Percentiles rank a stretch among this genome's conserved stretches.
These are phyloP conservation scores for Fraxinus quadrangulata DNA, from an alignment of 257 asterid genomes.

Conservation along the genomic window DNA sequence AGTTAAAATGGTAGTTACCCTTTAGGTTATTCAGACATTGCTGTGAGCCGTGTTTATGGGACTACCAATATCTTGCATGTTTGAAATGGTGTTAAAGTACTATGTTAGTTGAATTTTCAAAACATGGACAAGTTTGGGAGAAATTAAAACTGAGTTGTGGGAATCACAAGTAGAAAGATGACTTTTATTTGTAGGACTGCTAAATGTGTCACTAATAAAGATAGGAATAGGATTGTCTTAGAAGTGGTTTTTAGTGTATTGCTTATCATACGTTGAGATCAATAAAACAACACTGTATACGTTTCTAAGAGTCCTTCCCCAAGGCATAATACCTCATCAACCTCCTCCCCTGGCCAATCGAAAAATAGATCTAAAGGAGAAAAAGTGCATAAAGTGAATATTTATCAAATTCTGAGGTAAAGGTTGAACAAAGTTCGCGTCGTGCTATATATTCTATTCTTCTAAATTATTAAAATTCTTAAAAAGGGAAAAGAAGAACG, in stretches of 20 bases:
- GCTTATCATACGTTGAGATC: not conserved
- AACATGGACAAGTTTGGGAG: not conserved
- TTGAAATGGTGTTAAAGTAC: not conserved
- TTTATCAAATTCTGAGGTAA: not conserved
- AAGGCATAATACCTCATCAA: not conserved
- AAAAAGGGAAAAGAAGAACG: not conserved
- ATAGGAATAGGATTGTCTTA: not conserved
- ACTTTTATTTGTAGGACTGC: not conserved
- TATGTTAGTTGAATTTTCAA: no score
- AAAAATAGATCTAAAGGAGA: not conserved
- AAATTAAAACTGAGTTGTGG: not conserved
- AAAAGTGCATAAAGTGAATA: not conserved
- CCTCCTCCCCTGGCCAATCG: not conserved
- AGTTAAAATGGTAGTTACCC: not conserved
- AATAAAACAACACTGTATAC: no score
- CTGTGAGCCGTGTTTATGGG: conserved; percentile 1
- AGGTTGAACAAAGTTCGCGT: not conserved
- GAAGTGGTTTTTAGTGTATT: not conserved
- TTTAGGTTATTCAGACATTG: not conserved
- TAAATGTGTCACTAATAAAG: not conserved
- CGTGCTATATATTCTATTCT: not conserved
- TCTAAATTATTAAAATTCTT: not conserved
- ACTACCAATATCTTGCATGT: not conserved
- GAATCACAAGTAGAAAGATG: not conserved
- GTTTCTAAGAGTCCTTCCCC: no score